Evolutionary conservation across 345 rosid species (phyloP), one percentile per base, ranked within the genome.

Genomic region (Lepidium aucheri): DNA sequence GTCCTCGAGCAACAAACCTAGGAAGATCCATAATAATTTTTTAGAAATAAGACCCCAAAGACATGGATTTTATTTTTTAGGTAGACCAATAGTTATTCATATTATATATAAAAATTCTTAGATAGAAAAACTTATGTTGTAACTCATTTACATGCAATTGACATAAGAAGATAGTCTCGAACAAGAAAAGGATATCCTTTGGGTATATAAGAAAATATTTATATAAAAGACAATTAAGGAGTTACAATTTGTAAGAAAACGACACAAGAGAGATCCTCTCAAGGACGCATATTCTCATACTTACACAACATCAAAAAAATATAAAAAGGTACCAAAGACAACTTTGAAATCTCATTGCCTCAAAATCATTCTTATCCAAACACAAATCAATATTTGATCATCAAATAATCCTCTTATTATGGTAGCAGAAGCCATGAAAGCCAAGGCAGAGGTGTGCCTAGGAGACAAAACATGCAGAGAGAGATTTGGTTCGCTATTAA

Each of bases 361-460:
- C 47, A 7, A 63, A 62, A 64, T 24, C 59, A 56, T 9, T 30
- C 53, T 60, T 53, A 55, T 47, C 58, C 44, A 41, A 8, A 42
- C 39, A 18, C 67, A 58, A 28, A 49, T 61, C 56, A n/a, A n/a
- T n/a, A n/a, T n/a, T n/a, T n/a, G n/a, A n/a, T n/a, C n/a, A n/a
- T n/a, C n/a, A 26, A 16, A 60, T 15, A 32, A 67, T 71, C 63
- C 49, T 70, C 49, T 70, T 57, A 65, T 40, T 57, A 67, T 40
- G 49, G 79, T 80, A n/a, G 69, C 80, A 13, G 80, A 81, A 63
- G 85, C 81, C 65, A 70, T 78, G 81, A 85, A 71, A 58, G 76
- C 76, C 49, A 84, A 78, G 44, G 95, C 95, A 8, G 95, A 91
- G 72, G 77, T 91, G 8, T 91, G 67, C 63, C 70, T 79, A n/a